Base-by-base conservation (phyloP, 2,329 filamentous ascomycete species). In the Aspergillaceae sp. region DNA sequence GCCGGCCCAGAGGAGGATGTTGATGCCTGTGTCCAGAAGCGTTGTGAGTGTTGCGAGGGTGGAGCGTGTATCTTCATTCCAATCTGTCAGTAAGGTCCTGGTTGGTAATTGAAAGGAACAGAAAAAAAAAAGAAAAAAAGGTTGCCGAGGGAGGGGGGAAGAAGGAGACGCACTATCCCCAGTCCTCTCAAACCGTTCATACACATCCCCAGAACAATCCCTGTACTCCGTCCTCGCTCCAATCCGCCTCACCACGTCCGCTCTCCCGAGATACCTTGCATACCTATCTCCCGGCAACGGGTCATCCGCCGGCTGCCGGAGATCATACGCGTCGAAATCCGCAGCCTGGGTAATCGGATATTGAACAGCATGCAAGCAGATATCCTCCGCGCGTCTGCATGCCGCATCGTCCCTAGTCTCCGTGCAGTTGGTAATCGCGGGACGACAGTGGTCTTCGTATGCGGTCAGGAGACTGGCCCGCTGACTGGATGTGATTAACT, bases 1-100 rank as follows among this genome's bases (percentile, higher is more conserved):
- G 32, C 77, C 77, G 0, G 76, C 75, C 75, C 75, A 80, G 38
- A 79, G 61, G 2, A 79, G 54, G 1, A 75, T 71, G 26, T 65
- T 67, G 30, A 79, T 68, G 2, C 73, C 74, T 5, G 68, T 69
- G 50, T 72, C 62, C 11, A 77, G 69, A 2, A 79, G 68, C 1
- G 63, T 57, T 1, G 69, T 68, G 7, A 78, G 60, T 1, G 64
- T 63, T 2, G 62, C 52, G 9, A 76, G 59, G 53, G 74, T 73
- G 27, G 72, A 74, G 10, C 72, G 69, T 10, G 68, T 56, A 42
- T 67, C 66, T 69, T 42, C 7, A 5, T 42, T 28, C 6, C 6
- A 30, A 48, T 55, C 11, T 49, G 48, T 40, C 34, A 45, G 30
- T 7, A 19, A 27, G 19, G 2, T 29, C 33, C n/a, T 34, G 32